Evolutionary conservation across 768 basidiomycete genomes (phyloP), one percentile per base, ranked within the genome.

Genomic region (Termitomyces sp.): DNA sequence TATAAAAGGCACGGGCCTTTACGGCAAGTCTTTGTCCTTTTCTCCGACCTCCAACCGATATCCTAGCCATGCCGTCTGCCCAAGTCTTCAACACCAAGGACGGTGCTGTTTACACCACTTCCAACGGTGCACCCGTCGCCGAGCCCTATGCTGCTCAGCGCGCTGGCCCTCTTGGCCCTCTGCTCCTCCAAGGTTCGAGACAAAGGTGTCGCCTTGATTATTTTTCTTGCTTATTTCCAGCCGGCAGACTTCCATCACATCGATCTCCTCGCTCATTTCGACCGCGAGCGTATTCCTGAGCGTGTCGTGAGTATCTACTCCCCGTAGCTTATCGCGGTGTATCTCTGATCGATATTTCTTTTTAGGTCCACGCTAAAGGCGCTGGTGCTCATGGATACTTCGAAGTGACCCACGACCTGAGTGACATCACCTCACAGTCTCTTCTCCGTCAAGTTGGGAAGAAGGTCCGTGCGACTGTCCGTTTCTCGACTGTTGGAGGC

Each of bases 251-350:
- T 92, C 77, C 87, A 92, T 72, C 85, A 90, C 72, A 87, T 95
- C 67, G 92, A 94, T 74, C 77, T 89, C 49, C 84, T 98, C 60
- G 87, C 92, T 16, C 94, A 96, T 77, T 94, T 95, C 65, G 91
- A 92, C 71, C 87, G 92, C 59, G 94, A 97, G 73, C 89, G 96
- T 69, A 96, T 98, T 67, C 96, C 95, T 16, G 93, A 96, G 79
- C 92, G 93, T 72, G 88, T 92, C 62, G 93, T 87, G 71, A 63
- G 84, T 77, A 34, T 34, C 49, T 1, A 6, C 5, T 47, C 49
- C 22, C 18, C n/a, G 44, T 56, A 5, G 8, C 41, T 12, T 46
- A 63, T 78, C 60, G 67, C 66, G 44, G 63, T 62, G 64, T 56
- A 7, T 50, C 8, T 44, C 27, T 46, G 64, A 67, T 57, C 61